phyloP scores from a whole-genome alignment of 208 protist species.

The Leishmania gerbilli region DNA sequence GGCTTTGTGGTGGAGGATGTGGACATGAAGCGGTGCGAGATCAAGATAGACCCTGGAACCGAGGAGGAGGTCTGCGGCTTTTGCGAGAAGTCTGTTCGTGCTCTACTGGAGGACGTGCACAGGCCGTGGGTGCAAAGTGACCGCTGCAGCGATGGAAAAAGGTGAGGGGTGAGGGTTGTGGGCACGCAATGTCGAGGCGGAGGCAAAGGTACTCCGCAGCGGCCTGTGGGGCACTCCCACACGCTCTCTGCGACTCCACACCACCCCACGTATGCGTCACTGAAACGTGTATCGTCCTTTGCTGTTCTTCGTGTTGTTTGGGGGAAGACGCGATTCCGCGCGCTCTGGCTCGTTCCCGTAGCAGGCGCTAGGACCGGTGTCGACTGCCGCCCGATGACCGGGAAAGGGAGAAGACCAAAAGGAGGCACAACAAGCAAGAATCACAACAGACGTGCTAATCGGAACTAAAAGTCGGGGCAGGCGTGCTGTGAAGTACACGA shows the following conservation, averaged over 20 bases:
- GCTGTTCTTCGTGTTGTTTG: not conserved
- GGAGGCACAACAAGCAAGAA: not conserved
- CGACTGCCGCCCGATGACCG: not conserved
- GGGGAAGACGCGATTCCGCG: not conserved
- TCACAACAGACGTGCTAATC: not conserved
- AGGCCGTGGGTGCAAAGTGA: not conserved
- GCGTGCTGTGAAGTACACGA: not conserved
- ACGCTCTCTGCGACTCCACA: not conserved
- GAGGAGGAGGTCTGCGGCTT: slow-evolving; percentile 64
- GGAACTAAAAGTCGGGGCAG: not conserved
- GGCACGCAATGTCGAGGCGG: not conserved
- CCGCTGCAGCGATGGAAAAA: not conserved
- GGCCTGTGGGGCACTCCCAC: not conserved
- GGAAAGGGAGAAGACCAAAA: not conserved
- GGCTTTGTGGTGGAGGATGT: slow-evolving; percentile 82
- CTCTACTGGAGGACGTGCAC: slow-evolving; percentile 29
- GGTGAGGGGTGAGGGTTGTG: not conserved
- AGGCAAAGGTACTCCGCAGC: too few species aligned
- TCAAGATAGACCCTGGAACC: slow-evolving; percentile 51
- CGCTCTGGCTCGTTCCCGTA: not conserved
- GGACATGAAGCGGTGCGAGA: slow-evolving; percentile 52
- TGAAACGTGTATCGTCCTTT: not conserved
- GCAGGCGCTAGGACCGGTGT: not conserved
- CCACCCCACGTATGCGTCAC: not conserved
- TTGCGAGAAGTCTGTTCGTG: slow-evolving; percentile 24